Conservation (phyloP, 2,329 filamentous ascomycete genomes). For the Clarireedia homoeocarpa region DNA sequence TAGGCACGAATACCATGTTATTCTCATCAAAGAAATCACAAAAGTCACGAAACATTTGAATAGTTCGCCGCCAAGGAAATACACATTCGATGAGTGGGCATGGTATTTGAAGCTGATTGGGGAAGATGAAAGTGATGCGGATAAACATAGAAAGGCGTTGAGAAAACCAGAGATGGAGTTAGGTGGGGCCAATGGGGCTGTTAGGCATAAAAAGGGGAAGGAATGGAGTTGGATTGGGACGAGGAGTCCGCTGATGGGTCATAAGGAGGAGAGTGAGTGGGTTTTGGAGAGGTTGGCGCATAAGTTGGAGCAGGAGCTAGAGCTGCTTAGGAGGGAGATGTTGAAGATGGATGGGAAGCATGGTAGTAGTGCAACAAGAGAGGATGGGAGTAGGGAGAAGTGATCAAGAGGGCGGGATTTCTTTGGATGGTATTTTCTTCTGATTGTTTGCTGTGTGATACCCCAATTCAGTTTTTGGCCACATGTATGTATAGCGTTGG, state of each 20-base stretch:
- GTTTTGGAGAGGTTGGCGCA: constrained; percentile 57
- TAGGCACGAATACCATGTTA: constrained; percentile 43
- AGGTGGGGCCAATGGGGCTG: constrained; percentile 18
- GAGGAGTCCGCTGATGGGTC: constrained; percentile 61
- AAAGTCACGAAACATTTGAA: constrained; percentile 57
- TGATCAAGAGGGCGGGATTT: neutral
- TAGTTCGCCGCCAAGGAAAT: constrained; percentile 50
- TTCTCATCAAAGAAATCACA: constrained; percentile 67
- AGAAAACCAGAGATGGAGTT: constrained; percentile 13
- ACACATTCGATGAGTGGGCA: constrained; percentile 79
- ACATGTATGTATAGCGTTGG: too few relatives aligned
- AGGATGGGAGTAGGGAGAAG: neutral
- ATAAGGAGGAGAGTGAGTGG: constrained; percentile 64
- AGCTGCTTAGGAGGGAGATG: constrained; percentile 18
- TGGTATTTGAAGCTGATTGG: constrained; percentile 75
- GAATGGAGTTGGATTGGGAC: constrained; percentile 69
- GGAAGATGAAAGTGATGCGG: constrained; percentile 47
- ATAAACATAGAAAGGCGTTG: constrained; percentile 38
- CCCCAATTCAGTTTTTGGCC: too few relatives aligned
- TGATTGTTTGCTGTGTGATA: too few relatives aligned
- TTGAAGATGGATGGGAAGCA: constrained; percentile 2
- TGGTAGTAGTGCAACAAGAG: too few relatives aligned
- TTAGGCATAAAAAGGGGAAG: constrained; percentile 24
- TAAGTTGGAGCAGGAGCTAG: constrained; percentile 38
- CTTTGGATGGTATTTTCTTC: too few relatives aligned